Percentiles rank a stretch among this genome's conserved stretches.
Evolutionary conservation across 371 early-diverging fungal species (phyloP).

Genomic region (Batkoa obscura): DNA sequence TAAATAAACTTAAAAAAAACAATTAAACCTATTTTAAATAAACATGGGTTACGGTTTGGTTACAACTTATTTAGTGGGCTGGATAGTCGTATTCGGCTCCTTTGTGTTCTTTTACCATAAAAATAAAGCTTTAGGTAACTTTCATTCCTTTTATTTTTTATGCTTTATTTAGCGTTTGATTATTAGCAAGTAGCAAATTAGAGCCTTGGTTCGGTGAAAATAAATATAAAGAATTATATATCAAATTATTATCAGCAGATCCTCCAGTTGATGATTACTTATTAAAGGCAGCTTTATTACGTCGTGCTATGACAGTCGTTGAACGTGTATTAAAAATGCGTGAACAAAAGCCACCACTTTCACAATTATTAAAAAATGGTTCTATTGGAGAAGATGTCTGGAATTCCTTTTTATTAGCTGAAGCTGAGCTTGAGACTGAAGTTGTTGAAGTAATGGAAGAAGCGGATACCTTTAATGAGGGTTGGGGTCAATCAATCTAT

Average conservation of each 20-base stretch:
- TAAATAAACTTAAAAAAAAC: too few species aligned
- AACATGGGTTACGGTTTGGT: constrained; percentile 4
- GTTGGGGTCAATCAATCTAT: constrained; percentile 75
- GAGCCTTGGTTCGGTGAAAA: constrained; percentile 58
- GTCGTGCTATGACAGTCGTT: constrained; percentile 71
- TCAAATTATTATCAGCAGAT: constrained; percentile 34
- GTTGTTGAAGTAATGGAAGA: constrained; percentile 60
- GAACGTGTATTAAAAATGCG: constrained; percentile 50
- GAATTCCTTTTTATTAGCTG: constrained; percentile 59
- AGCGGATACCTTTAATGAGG: constrained; percentile 57
- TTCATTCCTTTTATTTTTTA: background rate
- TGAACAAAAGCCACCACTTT: constrained; percentile 68
- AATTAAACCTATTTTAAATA: constrained; percentile 6
- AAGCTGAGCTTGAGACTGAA: constrained; percentile 66
- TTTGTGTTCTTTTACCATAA: constrained; percentile 8
- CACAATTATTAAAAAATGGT: constrained; percentile 57
- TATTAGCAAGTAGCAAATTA: constrained; percentile 1
- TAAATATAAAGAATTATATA: constrained; percentile 43
- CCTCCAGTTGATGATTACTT: constrained; percentile 34
- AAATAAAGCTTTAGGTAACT: constrained; percentile 7
- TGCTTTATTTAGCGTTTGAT: background rate
- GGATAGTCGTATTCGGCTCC: constrained; percentile 8
- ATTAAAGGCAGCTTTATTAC: constrained; percentile 55
- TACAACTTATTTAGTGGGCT: constrained; percentile 5
- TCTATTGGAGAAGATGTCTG: constrained; percentile 75